These are phyloP conservation scores for Cyclotella baltica DNA, from an alignment of 108 stramenopile species.

Conservation along the genomic window DNA sequence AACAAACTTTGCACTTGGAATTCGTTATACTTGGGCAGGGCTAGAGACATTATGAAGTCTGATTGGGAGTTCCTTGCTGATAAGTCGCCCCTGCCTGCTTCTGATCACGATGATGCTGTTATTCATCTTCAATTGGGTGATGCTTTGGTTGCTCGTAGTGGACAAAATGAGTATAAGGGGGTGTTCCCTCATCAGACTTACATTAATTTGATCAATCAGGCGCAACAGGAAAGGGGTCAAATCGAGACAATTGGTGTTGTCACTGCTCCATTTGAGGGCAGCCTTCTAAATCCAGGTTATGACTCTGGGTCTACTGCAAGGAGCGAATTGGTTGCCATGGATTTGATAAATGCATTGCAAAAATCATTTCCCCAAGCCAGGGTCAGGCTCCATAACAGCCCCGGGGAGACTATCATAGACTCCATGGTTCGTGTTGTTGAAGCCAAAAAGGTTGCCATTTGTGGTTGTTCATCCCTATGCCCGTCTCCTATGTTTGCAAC, in stretches of 20 bases:
- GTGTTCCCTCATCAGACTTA: conserved; percentile 12
- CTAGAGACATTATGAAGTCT: background rate
- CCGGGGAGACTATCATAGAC: conserved; percentile 2
- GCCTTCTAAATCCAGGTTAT: background rate
- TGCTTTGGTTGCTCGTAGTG: background rate
- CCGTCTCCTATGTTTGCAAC: background rate
- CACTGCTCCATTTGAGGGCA: conserved; percentile 16
- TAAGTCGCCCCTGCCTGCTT: background rate
- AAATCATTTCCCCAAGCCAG: background rate
- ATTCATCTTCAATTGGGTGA: conserved; percentile 15
- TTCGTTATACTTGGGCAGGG: background rate
- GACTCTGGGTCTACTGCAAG: background rate
- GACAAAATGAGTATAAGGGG: background rate
- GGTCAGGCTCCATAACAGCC: conserved; percentile 10
- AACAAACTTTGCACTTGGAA: background rate
- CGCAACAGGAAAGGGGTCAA: background rate
- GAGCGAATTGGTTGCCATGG: conserved; percentile 13
- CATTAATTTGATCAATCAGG: background rate
- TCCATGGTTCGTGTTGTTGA: background rate
- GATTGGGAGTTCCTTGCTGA: conserved; percentile 3
- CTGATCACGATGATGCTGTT: conserved; percentile 9
- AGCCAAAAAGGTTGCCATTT: conserved; percentile 7
- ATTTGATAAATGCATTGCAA: conserved; percentile 1
- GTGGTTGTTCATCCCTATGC: conserved; percentile 7
- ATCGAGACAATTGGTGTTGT: conserved; percentile 1